Evolutionary conservation across 768 basidiomycete genomes (phyloP).

Genomic region (Leucocoprinus leucothites): DNA sequence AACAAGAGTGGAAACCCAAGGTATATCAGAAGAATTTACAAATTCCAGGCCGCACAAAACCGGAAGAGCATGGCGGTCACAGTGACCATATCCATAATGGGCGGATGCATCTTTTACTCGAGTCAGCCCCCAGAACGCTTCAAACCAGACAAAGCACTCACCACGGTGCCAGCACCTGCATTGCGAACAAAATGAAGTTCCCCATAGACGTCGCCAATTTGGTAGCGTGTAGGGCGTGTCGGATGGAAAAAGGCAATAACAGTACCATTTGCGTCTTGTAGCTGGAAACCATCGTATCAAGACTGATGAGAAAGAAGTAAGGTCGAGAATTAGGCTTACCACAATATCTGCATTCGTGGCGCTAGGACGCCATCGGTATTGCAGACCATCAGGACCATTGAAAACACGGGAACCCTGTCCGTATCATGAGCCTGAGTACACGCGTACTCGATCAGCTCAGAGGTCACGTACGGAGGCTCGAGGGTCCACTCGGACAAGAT

Average conservation of each 20-base stretch:
- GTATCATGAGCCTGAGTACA: slow-evolving; percentile 11
- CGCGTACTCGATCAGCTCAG: slow-evolving; percentile 8
- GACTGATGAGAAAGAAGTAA: slow-evolving; percentile 17
- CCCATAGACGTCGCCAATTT: slow-evolving; percentile 83
- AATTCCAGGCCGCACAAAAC: slow-evolving; percentile 58
- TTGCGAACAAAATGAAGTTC: slow-evolving; percentile 80
- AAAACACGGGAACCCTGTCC: slow-evolving; percentile 63
- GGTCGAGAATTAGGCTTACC: slow-evolving; percentile 35
- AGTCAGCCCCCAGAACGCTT: not conserved
- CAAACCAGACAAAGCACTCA: slow-evolving; percentile 30
- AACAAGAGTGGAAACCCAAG: slow-evolving; percentile 1
- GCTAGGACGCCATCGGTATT: slow-evolving; percentile 80
- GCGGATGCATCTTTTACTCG: slow-evolving; percentile 67
- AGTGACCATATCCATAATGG: slow-evolving; percentile 86
- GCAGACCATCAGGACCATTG: slow-evolving; percentile 78
- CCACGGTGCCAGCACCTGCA: slow-evolving; percentile 81
- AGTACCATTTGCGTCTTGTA: slow-evolving; percentile 66
- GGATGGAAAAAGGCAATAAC: slow-evolving; percentile 81
- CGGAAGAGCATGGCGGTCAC: slow-evolving; percentile 86
- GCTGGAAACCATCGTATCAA: slow-evolving; percentile 37
- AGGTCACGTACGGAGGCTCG: slow-evolving; percentile 49
- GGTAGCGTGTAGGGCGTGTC: slow-evolving; percentile 74
- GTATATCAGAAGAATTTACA: slow-evolving; percentile 26
- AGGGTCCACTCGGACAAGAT: slow-evolving; percentile 72
- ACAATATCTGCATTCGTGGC: slow-evolving; percentile 53